These are phyloP conservation scores for Penicillium dipodomyicola DNA, from an alignment of 495 filamentous ascomycete species.

Conservation along the genomic window DNA sequence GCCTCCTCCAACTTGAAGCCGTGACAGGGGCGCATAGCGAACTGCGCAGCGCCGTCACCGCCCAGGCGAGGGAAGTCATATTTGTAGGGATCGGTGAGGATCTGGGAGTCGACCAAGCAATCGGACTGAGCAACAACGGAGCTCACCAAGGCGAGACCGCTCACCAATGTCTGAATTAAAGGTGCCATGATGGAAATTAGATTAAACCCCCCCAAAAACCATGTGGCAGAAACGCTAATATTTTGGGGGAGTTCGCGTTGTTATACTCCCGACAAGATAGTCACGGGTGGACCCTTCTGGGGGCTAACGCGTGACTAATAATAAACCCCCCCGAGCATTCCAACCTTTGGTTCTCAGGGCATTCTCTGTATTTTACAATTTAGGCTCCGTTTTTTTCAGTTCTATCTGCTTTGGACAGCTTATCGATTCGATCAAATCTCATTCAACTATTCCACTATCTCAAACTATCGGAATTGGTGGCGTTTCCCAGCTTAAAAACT, in stretches of 20 bases:
- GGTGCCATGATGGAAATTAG: slow-evolving; percentile 20
- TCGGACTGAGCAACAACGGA: slow-evolving; percentile 25
- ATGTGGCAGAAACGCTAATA: slow-evolving; percentile 19
- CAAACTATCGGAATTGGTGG: neutral
- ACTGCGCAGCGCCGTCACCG: slow-evolving; percentile 34
- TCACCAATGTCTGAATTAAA: slow-evolving; percentile 20
- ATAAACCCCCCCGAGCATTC: neutral
- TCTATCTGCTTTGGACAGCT: neutral
- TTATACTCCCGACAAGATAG: slow-evolving; percentile 4
- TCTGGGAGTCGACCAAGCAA: slow-evolving; percentile 31
- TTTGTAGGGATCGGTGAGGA: slow-evolving; percentile 34
- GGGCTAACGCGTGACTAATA: neutral
- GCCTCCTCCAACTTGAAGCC: slow-evolving; percentile 64
- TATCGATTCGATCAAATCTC: neutral
- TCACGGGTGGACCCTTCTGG: slow-evolving; percentile 1
- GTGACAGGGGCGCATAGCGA: slow-evolving; percentile 61
- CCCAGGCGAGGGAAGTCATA: slow-evolving; percentile 45
- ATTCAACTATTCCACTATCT: too few species aligned
- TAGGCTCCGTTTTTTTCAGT: neutral
- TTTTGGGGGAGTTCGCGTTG: slow-evolving; percentile 3
- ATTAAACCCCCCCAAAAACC: slow-evolving; percentile 21
- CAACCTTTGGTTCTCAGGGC: too few species aligned
- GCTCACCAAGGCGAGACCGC: slow-evolving; percentile 24
- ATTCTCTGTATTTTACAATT: neutral
- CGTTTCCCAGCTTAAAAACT: neutral